Percentiles rank a stretch among this genome's conserved stretches.
Evolutionary conservation across 1,284 basidiomycete species (phyloP).

Genomic region (Erythrobasidium hasegawianum): DNA sequence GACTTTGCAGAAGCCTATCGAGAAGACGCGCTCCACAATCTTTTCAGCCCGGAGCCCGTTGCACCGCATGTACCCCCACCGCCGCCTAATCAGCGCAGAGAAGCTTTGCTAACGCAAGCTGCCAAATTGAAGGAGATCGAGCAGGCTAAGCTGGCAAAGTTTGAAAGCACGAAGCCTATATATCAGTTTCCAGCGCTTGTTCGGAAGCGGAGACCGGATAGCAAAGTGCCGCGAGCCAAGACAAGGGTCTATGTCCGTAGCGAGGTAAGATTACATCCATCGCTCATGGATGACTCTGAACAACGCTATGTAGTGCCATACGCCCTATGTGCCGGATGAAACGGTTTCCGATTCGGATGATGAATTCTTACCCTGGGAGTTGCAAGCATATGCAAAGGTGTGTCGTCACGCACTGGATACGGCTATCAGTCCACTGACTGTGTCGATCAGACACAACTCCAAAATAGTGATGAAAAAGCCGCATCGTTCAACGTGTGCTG

Average conservation of each 20-base stretch:
- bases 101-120: not conserved
- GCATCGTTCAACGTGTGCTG: conserved; percentile 27
- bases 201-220: conserved; percentile 19
- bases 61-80: not conserved
- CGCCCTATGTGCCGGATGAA: conserved; percentile 32
- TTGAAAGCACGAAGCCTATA: not conserved
- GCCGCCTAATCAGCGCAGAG: not conserved
- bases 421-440: not conserved
- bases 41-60: not conserved
- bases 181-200: conserved; percentile 6
- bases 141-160: not conserved
- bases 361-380: conserved; percentile 30
- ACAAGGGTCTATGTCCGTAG: conserved; percentile 26
- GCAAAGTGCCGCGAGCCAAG: conserved; percentile 15
- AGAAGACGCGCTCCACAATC: not conserved
- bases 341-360: conserved; percentile 29
- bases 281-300: not conserved
- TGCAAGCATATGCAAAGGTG: conserved; percentile 29
- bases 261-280: conserved; percentile 11
- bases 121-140: not conserved
- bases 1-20: too few species aligned
- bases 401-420: not conserved
- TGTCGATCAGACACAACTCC: conserved; percentile 14
- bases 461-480: conserved; percentile 20
- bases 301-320: conserved; percentile 11